phyloP scores from a whole-genome alignment of 305 asterid species.

The Solanum aculeatissimum region DNA sequence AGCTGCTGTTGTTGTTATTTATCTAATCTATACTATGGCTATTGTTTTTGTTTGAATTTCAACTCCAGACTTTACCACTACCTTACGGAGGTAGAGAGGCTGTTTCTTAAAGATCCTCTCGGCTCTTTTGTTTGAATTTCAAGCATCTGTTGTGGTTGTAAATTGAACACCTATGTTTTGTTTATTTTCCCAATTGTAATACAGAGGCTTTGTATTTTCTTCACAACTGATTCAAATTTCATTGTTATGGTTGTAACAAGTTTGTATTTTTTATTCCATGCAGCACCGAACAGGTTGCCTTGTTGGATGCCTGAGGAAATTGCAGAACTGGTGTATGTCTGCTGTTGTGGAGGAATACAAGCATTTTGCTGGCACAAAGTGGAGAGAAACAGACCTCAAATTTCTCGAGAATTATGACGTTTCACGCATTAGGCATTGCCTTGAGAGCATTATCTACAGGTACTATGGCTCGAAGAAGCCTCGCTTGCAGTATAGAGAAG shows the following conservation, averaged over 20 bases:
- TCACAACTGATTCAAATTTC: background rate
- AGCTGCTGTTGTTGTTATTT: background rate
- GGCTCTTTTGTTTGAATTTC: background rate
- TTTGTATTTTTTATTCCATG: background rate
- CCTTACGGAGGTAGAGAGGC: background rate
- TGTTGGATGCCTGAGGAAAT: constrained; percentile 28
- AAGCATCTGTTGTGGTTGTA: background rate
- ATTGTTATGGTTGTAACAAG: background rate
- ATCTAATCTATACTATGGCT: background rate
- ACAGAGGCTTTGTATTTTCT: background rate
- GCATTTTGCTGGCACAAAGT: constrained; percentile 19
- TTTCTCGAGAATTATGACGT: constrained; percentile 2
- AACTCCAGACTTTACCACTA: background rate
- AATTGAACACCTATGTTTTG: background rate
- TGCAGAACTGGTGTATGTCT: constrained; percentile 29
- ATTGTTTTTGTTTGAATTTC: background rate
- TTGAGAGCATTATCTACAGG: background rate
- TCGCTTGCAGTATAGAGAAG: constrained; percentile 1
- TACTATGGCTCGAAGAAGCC: constrained; percentile 3
- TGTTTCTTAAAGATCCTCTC: no score
- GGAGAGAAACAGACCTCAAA: constrained; percentile 3
- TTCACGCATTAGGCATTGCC: constrained; percentile 2
- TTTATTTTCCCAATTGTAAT: background rate
- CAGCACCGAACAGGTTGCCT: constrained; percentile 39
- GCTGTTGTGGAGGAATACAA: constrained; percentile 33